A percentile compares a stretch with the other conserved stretches of the same genome.
These are phyloP conservation scores for Chlamydomonas reinhardtii DNA, from an alignment of 163 green algal genomes.

Conservation along the genomic window DNA sequence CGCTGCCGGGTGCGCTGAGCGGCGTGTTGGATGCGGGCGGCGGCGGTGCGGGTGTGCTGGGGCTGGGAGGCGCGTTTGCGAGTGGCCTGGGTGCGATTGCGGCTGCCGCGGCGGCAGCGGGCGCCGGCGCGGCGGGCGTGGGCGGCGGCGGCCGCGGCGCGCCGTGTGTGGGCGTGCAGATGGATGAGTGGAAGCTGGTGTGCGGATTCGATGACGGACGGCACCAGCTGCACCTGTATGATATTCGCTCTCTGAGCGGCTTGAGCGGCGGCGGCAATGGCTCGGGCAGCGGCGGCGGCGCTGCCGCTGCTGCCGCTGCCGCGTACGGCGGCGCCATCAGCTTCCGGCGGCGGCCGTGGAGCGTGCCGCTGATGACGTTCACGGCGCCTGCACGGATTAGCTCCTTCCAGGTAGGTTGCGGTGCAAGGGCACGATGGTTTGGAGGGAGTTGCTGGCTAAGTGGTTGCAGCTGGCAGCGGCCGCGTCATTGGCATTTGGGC, in stretches of 20 bases:
- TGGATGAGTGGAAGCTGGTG: slow-evolving; percentile 68
- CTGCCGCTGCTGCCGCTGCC: neutral
- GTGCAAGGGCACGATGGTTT: too few relatives aligned
- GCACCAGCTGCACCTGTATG: slow-evolving; percentile 55
- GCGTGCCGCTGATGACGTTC: slow-evolving; percentile 50
- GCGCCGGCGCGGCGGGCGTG: neutral
- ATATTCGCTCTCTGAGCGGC: slow-evolving; percentile 48
- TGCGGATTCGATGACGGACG: slow-evolving; percentile 46
- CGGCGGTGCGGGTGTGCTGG: neutral
- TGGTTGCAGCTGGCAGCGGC: too few relatives aligned
- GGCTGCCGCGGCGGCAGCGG: slow-evolving; percentile 5
- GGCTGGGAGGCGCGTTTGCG: neutral
- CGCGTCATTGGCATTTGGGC: too few relatives aligned
- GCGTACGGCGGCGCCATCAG: neutral
- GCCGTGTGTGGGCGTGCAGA: slow-evolving; percentile 57
- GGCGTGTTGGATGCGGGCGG: neutral
- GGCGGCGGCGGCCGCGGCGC: slow-evolving; percentile 5
- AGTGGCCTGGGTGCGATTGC: slow-evolving; percentile 21
- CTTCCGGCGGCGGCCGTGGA: slow-evolving; percentile 7
- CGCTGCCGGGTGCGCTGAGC: neutral
- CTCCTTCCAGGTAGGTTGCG: slow-evolving; percentile 51
- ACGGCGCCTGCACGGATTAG: slow-evolving; percentile 47
- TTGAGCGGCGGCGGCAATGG: neutral
- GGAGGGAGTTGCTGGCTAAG: too few relatives aligned
- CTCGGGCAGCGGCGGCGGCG: neutral